Evolutionary conservation across 768 basidiomycete species (phyloP).

Genomic region (Tylopilus sp.): DNA sequence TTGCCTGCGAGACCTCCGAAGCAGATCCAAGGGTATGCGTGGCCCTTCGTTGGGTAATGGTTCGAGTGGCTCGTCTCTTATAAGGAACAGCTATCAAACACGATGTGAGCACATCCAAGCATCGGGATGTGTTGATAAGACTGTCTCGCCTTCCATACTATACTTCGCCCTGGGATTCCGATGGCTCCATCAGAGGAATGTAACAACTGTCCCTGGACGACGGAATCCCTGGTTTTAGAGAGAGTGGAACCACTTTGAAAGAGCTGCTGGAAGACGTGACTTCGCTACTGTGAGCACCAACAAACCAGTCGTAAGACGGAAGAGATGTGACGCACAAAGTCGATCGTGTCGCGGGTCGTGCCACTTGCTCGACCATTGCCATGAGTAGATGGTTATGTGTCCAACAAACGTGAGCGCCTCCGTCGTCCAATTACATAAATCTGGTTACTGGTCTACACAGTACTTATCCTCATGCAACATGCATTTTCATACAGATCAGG

Average conservation of each 20-base stretch:
- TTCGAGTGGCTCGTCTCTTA: slow-evolving; percentile 62
- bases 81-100: slow-evolving; percentile 59
- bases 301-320: not conserved
- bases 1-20: slow-evolving; percentile 49
- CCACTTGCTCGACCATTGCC: slow-evolving; percentile 27
- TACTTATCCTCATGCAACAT: too few relatives aligned
- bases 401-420: too few relatives aligned
- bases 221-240: slow-evolving; percentile 65
- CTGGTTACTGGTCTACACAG: too few relatives aligned
- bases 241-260: slow-evolving; percentile 54
- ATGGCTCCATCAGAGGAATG: slow-evolving; percentile 36
- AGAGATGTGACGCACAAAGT: slow-evolving; percentile 23
- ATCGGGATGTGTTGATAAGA: slow-evolving; percentile 8
- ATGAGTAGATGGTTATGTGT: too few relatives aligned
- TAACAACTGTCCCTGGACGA: slow-evolving; percentile 59
- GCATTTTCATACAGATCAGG: not conserved
- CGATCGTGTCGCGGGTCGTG: slow-evolving; percentile 21
- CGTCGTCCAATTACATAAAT: too few relatives aligned
- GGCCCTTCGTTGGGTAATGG: slow-evolving; percentile 39
- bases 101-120: slow-evolving; percentile 20
- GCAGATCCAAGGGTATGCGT: slow-evolving; percentile 36
- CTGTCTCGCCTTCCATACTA: slow-evolving; percentile 75
- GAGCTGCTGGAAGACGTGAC: slow-evolving; percentile 41
- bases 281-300: slow-evolving; percentile 18
- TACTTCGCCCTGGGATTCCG: slow-evolving; percentile 68